Evolutionary conservation across 495 filamentous ascomycete genomes (phyloP).

Genomic region (Penicillium egyptiacum): DNA sequence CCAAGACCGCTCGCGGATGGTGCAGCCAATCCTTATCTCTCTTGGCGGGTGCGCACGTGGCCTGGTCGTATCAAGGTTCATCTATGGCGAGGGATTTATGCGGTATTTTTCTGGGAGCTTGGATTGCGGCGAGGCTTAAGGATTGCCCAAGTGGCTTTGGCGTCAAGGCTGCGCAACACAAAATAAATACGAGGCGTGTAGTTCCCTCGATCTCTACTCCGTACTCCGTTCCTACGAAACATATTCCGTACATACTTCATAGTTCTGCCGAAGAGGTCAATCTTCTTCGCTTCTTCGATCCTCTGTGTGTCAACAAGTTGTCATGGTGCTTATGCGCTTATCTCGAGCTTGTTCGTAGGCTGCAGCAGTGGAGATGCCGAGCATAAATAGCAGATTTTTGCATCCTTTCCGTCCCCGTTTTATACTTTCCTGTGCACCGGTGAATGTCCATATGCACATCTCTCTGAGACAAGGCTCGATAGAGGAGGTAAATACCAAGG

Average conservation of each 20-base stretch:
- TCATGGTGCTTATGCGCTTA: not conserved
- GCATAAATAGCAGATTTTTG: too few species aligned
- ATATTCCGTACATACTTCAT: not conserved
- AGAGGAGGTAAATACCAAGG: not conserved
- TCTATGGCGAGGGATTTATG: not conserved
- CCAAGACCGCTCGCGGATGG: not conserved
- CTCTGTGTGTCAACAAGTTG: not conserved
- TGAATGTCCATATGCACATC: not conserved
- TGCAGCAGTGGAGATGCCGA: not conserved
- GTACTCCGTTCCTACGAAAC: not conserved
- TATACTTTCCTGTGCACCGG: not conserved
- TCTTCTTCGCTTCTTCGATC: not conserved
- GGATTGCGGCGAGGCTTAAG: not conserved
- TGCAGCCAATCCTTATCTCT: constrained; percentile 10
- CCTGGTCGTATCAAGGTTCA: not conserved
- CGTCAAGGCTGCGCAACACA: not conserved
- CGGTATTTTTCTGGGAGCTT: not conserved
- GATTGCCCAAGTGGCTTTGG: not conserved
- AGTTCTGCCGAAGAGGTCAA: not conserved
- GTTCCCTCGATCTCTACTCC: not conserved
- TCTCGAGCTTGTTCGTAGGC: not conserved
- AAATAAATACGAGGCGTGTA: not conserved
- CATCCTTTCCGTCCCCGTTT: not conserved
- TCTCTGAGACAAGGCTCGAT: not conserved
- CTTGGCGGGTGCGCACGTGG: not conserved